Base-by-base conservation (phyloP, 176 grass and related monocot species). In the Oryza officinalis region DNA sequence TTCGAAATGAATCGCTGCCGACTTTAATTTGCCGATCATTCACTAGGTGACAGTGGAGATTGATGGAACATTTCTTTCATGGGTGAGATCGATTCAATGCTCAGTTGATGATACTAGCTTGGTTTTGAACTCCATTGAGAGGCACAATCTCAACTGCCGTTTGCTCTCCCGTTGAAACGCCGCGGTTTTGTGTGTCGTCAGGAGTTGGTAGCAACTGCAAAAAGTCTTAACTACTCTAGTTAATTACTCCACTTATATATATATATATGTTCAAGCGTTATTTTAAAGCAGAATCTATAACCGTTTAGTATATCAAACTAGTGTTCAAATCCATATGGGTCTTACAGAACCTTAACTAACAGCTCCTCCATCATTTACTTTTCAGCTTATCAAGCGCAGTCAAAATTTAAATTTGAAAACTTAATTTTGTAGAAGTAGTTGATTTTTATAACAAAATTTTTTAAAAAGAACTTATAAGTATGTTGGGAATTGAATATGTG, bases 21-120 rank as follows among this genome's bases (percentile, higher is more conserved):
- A 75, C 8, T 52, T 73, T 78, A 22, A 47, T 33, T 71, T 9
- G 64, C 1, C 30, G 30, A 45, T 20, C 18, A 70, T 1, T 26
- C 10, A 2, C 43, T 31, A 13, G 9, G 63, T 80, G 26, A 69
- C 18, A 28, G 5, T 15, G 59, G 35, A 18, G 10, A 85, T 17
- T 6, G 82, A 27, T 81, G 78, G 52, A 32, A 33, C 77, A 23
- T 89, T 84, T n/a, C 40, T 76, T 67, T 81, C 65, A 12, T 31
- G 70, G 20, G 1, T 63, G 44, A 13, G 27, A 8, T n/a, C 63
- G 32, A 65, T 80, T 66, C 13, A 81, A n/a, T 60, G 52, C 43
- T 10, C 5, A 41, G 25, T 27, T 13, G 57, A 72, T 49, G 37
- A 38, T 38, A 38, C 37, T 8, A 35, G 10, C 3, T 59, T 12